These are phyloP conservation scores for Fragilariopsis cylindrus DNA, from an alignment of 108 stramenopile species.

Conservation along the genomic window DNA sequence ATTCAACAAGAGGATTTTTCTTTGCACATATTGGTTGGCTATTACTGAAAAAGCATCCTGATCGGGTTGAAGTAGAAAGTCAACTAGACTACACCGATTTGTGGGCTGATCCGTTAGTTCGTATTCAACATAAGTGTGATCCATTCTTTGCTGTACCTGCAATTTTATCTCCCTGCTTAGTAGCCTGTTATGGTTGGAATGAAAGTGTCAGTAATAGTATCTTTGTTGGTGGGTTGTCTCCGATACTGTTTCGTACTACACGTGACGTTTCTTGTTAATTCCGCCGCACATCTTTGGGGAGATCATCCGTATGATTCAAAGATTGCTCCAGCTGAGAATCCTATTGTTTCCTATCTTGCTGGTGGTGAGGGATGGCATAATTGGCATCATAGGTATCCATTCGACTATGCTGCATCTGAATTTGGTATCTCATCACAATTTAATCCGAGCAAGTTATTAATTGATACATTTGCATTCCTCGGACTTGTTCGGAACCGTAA, in stretches of 20 bases:
- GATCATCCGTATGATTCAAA: conserved; percentile 97
- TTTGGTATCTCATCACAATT: conserved; percentile 94
- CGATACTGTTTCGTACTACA: conserved; percentile 94
- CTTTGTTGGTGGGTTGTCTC: conserved; percentile 95
- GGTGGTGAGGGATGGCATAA: conserved; percentile 99
- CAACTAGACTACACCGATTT: conserved; percentile 94
- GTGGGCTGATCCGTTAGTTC: conserved; percentile 89
- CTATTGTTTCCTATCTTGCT: conserved; percentile 89
- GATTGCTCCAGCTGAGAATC: conserved; percentile 95
- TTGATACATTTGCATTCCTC: conserved; percentile 77
- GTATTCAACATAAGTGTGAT: conserved; percentile 91
- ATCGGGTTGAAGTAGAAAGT: conserved; percentile 89
- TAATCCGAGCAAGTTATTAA: conserved; percentile 97
- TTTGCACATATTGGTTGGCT: conserved; percentile 99
- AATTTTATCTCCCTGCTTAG: conserved; percentile 96
- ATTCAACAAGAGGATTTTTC: conserved; percentile 98
- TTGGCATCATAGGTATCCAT: conserved; percentile 99
- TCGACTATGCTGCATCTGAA: conserved; percentile 97
- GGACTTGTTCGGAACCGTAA: conserved; percentile 93
- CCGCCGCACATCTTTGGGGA: conserved; percentile 97
- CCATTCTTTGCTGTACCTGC: conserved; percentile 97
- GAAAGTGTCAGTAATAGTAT: conserved; percentile 95
- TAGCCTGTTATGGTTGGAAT: conserved; percentile 89
- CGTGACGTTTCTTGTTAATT: conserved; percentile 98
- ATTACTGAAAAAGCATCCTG: conserved; percentile 96